Evolutionary conservation across 129 eudicot genomes (phyloP).

Genomic region (Helianthus annuus): DNA sequence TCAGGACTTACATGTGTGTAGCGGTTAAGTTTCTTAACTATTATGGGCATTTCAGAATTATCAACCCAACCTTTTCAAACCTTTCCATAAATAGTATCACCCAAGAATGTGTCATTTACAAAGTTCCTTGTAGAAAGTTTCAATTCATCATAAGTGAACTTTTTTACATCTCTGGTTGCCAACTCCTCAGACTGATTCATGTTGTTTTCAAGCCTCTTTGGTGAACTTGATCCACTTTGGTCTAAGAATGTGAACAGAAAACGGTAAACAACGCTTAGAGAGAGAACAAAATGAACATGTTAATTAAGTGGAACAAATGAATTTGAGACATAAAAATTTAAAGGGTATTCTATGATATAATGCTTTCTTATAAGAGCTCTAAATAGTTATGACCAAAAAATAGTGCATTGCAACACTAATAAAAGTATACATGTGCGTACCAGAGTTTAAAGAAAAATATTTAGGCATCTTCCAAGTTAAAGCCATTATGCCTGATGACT

Average conservation of each 20-base stretch:
- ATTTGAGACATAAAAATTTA: no score
- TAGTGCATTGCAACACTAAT: not conserved
- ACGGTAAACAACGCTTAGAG: not conserved
- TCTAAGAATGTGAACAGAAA: not conserved
- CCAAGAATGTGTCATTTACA: conserved; percentile 40
- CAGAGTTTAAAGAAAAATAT: not conserved
- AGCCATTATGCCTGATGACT: not conserved
- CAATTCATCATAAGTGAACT: no score
- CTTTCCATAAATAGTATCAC: conserved; percentile 49
- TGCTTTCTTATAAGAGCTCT: not conserved
- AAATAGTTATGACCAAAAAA: not conserved
- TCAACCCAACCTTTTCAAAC: conserved; percentile 60
- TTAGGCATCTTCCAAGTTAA: not conserved
- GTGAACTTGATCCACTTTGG: conserved; percentile 14
- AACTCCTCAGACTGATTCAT: no score
- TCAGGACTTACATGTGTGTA: conserved; percentile 46
- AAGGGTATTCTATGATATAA: no score
- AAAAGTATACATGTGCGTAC: not conserved
- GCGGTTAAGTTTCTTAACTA: conserved; percentile 42
- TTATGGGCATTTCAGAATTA: conserved; percentile 39
- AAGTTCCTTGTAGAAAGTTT: conserved; percentile 49
- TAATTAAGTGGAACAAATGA: no score
- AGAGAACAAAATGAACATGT: no score
- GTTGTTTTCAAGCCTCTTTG: conserved; percentile 33
- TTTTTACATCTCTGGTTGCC: no score